phyloP scores from a whole-genome alignment of 2,329 filamentous ascomycete genomes.

The Trichocomaceae sp. region DNA sequence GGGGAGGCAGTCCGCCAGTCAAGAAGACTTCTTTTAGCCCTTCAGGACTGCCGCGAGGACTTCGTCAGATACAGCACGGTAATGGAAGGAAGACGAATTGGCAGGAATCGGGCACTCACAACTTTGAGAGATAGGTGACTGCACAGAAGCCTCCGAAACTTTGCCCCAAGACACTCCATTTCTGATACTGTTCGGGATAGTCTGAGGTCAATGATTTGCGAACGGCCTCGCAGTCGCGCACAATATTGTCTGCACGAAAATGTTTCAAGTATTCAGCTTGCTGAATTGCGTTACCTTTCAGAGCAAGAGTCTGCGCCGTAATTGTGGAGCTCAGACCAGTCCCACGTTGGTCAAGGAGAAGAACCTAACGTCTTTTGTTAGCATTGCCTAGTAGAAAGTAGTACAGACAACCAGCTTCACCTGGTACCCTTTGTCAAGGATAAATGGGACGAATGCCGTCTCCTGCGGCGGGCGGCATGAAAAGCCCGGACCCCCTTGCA shows the following conservation, averaged over 20 bases:
- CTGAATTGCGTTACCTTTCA: conserved; percentile 55
- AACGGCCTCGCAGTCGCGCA: conserved; percentile 82
- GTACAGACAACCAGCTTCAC: conserved; percentile 31
- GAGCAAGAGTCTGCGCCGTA: conserved; percentile 62
- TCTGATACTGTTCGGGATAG: conserved; percentile 61
- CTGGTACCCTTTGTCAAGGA: conserved; percentile 77
- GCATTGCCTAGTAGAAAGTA: background rate
- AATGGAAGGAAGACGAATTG: background rate
- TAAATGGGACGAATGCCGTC: conserved; percentile 60
- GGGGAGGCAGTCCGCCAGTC: conserved; percentile 73
- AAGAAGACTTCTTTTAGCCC: conserved; percentile 76
- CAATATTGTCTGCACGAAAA: conserved; percentile 86
- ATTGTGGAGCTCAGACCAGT: conserved; percentile 80
- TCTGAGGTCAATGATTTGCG: conserved; percentile 65
- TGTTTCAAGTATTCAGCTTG: conserved; percentile 76
- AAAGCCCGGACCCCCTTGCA: conserved; percentile 81
- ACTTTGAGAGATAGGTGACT: conserved; percentile 75
- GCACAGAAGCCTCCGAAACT: conserved; percentile 86
- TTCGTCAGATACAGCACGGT: background rate
- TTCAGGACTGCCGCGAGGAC: conserved; percentile 48
- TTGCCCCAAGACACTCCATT: conserved; percentile 84
- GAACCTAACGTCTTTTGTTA: conserved; percentile 35
- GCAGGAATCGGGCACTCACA: conserved; percentile 31
- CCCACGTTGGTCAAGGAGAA: conserved; percentile 86
- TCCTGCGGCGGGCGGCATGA: conserved; percentile 70